A percentile compares a stretch with the other conserved stretches of the same genome.
Evolutionary conservation across 352 stramenopile genomes (phyloP).

Genomic region (Lagenidium sp.): DNA sequence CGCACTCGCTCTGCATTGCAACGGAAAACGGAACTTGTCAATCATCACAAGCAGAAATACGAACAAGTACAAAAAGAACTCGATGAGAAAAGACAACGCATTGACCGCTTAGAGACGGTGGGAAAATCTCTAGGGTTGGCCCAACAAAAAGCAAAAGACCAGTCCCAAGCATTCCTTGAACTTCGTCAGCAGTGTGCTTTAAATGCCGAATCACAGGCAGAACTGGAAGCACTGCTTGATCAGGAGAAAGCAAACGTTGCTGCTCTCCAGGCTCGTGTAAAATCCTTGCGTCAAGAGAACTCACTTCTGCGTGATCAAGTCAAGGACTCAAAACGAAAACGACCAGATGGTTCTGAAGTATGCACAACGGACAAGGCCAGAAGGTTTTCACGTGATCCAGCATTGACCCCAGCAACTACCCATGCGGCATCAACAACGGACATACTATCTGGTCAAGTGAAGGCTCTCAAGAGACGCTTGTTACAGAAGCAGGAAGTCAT

Average conservation of each 20-base stretch:
- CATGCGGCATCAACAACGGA: constrained; percentile 2
- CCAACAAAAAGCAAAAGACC: constrained; percentile 32
- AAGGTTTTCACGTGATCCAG: too few species aligned
- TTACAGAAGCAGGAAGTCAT: constrained; percentile 54
- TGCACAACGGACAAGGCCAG: too few species aligned
- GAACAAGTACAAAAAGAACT: constrained; percentile 19
- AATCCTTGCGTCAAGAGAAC: constrained; percentile 28
- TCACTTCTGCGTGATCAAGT: constrained; percentile 17
- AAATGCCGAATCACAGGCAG: constrained; percentile 22
- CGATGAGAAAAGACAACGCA: constrained; percentile 12
- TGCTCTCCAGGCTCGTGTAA: constrained; percentile 17
- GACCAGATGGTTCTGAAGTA: background rate
- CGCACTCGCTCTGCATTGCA: constrained; percentile 26
- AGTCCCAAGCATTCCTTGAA: constrained; percentile 22
- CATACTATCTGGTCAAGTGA: constrained; percentile 20
- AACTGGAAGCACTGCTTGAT: constrained; percentile 24
- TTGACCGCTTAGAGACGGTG: constrained; percentile 10
- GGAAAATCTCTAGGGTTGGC: constrained; percentile 19
- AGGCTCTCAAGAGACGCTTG: constrained; percentile 33
- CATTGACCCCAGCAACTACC: background rate
- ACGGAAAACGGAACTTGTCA: constrained; percentile 40
- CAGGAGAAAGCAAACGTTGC: constrained; percentile 19
- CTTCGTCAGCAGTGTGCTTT: constrained; percentile 20
- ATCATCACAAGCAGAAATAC: constrained; percentile 25
- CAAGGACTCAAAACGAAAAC: constrained; percentile 3